Evolutionary conservation across 1,139 yeast species (phyloP), one percentile per base, ranked within the genome.

Genomic region (Casaregolazyma lundiana): DNA sequence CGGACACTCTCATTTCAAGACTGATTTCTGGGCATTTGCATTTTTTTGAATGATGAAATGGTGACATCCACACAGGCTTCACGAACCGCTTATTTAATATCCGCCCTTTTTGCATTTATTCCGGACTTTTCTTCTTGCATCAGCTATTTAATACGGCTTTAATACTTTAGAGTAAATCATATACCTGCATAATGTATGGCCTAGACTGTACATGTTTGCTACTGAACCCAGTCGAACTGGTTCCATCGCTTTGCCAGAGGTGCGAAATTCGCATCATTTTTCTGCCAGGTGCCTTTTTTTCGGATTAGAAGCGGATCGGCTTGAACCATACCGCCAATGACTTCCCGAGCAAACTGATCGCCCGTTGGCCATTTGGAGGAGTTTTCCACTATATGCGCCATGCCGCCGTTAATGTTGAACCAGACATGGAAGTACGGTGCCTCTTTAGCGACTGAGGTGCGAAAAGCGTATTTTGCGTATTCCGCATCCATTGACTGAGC

Each of bases 361-460:
- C 69, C 72, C 34, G 56, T 55, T 0, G 79, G 78, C 79, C 79
- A 75, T 7, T 46, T 43, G 1, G 53, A 44, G 0, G 55, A 44
- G 46, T 71, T 66, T 48, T 75, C 78, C 5, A 75, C 66, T n/a
- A 75, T 71, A 56, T 75, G 79, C 1, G 77, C 80, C 39, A 71
- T 47, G 0, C 80, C 80, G 8, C 78, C 78, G 44, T 70, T 66
- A 8, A 70, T 46, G 22, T 61, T 63, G 47, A 72, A 61, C 80
- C 80, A 76, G 4, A 71, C 75, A 53, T 75, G 80, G 54, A 72
- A 74, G 53, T 67, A 75, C 1, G 77, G 75, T 3, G 77, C 71
- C 47, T 74, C 74, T 45, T 71, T 66, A 2, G 76, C 75, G 35
- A 75, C 66, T n/a, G 65, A 58, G 9, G 60, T 53, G 17, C 69